These are phyloP conservation scores for Plasmodium coatneyi DNA, from an alignment of 169 alveolate genomes.

Conservation along the genomic window DNA sequence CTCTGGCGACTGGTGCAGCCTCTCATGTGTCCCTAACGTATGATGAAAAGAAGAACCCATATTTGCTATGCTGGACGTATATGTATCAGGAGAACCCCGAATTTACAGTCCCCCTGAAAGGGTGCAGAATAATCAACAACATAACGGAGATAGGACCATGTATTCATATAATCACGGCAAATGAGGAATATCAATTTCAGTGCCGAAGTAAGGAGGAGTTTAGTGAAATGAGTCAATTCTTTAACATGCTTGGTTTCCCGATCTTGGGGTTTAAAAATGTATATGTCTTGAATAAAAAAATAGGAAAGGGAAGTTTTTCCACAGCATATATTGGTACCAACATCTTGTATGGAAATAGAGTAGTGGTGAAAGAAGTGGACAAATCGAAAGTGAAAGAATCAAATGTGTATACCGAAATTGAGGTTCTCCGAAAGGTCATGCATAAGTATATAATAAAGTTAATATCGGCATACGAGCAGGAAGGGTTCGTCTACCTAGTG, in stretches of 20 bases:
- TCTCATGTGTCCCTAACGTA: slow-evolving; percentile 70
- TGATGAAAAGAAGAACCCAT: slow-evolving; percentile 75
- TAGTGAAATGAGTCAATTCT: slow-evolving; percentile 74
- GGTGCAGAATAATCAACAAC: slow-evolving; percentile 70
- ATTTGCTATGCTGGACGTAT: slow-evolving; percentile 64
- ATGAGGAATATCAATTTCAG: slow-evolving; percentile 73
- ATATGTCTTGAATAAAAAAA: slow-evolving; percentile 70
- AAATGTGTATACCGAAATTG: slow-evolving; percentile 87
- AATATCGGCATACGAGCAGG: slow-evolving; percentile 88
- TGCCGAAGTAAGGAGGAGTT: slow-evolving; percentile 72
- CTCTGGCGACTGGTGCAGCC: slow-evolving; percentile 75
- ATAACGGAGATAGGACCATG: slow-evolving; percentile 74
- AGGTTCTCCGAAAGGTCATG: slow-evolving; percentile 84
- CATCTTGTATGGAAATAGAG: slow-evolving; percentile 79
- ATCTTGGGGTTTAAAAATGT: slow-evolving; percentile 74
- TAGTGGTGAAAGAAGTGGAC: slow-evolving; percentile 81
- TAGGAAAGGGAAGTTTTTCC: slow-evolving; percentile 83
- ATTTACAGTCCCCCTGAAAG: slow-evolving; percentile 73
- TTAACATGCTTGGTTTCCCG: slow-evolving; percentile 65
- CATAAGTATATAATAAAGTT: slow-evolving; percentile 88
- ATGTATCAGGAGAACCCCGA: slow-evolving; percentile 66
- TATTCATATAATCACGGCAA: slow-evolving; percentile 67
- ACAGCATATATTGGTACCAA: slow-evolving; percentile 81
- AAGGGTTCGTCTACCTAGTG: slow-evolving; percentile 88
- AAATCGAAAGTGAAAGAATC: slow-evolving; percentile 83